A percentile compares a stretch with the other conserved stretches of the same genome.
Conservation (phyloP, 805 yeast species). For the Candida tibetensis region DNA sequence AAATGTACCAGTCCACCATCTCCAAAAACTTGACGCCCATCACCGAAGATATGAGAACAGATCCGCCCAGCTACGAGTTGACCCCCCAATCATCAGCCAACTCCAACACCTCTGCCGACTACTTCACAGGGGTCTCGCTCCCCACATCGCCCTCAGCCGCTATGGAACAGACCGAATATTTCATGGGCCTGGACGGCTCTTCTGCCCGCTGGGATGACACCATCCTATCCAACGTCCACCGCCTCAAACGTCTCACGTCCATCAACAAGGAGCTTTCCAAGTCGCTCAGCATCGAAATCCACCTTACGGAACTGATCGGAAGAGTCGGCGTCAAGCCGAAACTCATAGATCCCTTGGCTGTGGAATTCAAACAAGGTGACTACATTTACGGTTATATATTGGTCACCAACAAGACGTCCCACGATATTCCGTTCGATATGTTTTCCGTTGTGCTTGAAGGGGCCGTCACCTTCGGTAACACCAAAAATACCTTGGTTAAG, state of each 20-base stretch:
- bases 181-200: slow-evolving; percentile 7
- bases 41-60: slow-evolving; percentile 22
- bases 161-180: background rate
- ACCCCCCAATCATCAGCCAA: slow-evolving; percentile 19
- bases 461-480: slow-evolving; percentile 21
- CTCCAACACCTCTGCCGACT: slow-evolving; percentile 14
- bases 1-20: slow-evolving; percentile 38
- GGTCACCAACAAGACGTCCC: slow-evolving; percentile 26
- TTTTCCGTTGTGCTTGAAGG: slow-evolving; percentile 41
- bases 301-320: slow-evolving; percentile 34
- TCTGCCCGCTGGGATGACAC: slow-evolving; percentile 32
- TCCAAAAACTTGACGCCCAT: slow-evolving; percentile 35
- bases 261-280: slow-evolving; percentile 27
- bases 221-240: slow-evolving; percentile 34
- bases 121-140: slow-evolving; percentile 17
- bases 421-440: slow-evolving; percentile 37
- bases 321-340: slow-evolving; percentile 30
- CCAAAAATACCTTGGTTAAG: slow-evolving; percentile 16
- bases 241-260: slow-evolving; percentile 29
- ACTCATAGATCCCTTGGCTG: slow-evolving; percentile 27
- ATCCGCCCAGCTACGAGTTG: slow-evolving; percentile 36
- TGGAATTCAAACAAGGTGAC: slow-evolving; percentile 37
- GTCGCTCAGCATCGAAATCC: slow-evolving; percentile 26
- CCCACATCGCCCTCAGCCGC: slow-evolving; percentile 14
- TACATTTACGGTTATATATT: slow-evolving; percentile 35